Evolutionary conservation across 208 protist species (phyloP).

Genomic region (Leishmania turanica): DNA sequence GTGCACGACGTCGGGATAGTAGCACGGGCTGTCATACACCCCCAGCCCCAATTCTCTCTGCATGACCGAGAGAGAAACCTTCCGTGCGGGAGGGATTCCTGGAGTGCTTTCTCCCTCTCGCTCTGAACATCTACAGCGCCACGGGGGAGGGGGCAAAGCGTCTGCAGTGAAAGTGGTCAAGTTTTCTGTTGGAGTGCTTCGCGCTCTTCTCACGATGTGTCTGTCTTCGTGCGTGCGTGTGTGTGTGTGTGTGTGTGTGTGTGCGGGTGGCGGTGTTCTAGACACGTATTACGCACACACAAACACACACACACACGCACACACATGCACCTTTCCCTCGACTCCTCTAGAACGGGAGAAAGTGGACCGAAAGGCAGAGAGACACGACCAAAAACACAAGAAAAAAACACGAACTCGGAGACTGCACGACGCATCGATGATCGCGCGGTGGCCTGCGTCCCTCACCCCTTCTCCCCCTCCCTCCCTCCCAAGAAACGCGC

Average conservation of each 20-base stretch:
- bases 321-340: too few species aligned
- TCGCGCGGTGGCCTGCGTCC: background rate
- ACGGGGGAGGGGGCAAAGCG: background rate
- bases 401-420: too few species aligned
- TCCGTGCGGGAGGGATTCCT: background rate
- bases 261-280: background rate
- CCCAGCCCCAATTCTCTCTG: background rate
- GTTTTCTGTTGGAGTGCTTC: background rate
- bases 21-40: background rate
- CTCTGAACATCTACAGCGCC: background rate
- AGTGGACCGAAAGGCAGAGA: too few species aligned
- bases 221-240: background rate
- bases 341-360: background rate
- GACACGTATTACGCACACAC: too few species aligned
- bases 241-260: too few species aligned
- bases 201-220: background rate
- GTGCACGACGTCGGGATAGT: background rate
- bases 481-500: background rate
- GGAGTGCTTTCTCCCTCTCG: background rate
- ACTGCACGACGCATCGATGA: too few species aligned
- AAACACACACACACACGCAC: too few species aligned
- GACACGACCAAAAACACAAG: too few species aligned
- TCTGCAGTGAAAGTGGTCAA: background rate
- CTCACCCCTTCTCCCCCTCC: background rate
- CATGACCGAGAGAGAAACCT: background rate